These are phyloP conservation scores for Monilinia fructigena DNA, from an alignment of 2,329 filamentous ascomycete species.

Conservation along the genomic window DNA sequence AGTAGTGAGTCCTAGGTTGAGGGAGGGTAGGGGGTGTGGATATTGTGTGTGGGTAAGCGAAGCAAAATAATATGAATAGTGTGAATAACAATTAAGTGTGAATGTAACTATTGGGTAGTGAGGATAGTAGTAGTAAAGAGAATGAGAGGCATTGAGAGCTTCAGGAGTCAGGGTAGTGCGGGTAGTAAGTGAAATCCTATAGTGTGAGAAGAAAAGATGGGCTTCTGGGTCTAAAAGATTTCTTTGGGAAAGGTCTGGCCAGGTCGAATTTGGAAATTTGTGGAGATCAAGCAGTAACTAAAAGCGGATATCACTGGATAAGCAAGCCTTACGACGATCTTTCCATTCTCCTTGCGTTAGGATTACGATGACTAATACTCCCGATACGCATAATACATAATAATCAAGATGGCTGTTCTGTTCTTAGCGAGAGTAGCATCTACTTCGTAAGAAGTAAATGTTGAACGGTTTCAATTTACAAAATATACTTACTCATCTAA, in stretches of 20 bases:
- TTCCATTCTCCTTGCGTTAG: neutral
- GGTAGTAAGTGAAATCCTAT: neutral
- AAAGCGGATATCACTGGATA: constrained; percentile 6
- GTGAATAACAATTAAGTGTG: neutral
- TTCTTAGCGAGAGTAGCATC: too few relatives aligned
- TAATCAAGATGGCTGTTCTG: too few relatives aligned
- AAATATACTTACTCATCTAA: too few relatives aligned
- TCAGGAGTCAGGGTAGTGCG: neutral
- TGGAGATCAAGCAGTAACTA: constrained; percentile 4
- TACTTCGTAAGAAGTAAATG: too few relatives aligned
- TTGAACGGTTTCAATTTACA: too few relatives aligned
- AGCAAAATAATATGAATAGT: constrained; percentile 3
- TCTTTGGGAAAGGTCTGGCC: constrained; percentile 21
- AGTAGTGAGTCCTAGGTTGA: constrained; percentile 5
- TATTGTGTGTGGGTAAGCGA: neutral
- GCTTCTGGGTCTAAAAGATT: constrained; percentile 3
- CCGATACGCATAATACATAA: too few relatives aligned
- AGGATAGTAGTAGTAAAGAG: constrained; percentile 7
- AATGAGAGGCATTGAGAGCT: neutral
- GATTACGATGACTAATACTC: constrained; percentile 1
- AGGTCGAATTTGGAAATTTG: constrained; percentile 16
- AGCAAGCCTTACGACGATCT: constrained; percentile 19
- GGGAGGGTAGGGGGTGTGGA: too few relatives aligned
- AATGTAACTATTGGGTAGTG: neutral
- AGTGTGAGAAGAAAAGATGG: neutral